phyloP scores from a whole-genome alignment of 2,329 filamentous ascomycete species.

The Teratosphaeria gauchensis region DNA sequence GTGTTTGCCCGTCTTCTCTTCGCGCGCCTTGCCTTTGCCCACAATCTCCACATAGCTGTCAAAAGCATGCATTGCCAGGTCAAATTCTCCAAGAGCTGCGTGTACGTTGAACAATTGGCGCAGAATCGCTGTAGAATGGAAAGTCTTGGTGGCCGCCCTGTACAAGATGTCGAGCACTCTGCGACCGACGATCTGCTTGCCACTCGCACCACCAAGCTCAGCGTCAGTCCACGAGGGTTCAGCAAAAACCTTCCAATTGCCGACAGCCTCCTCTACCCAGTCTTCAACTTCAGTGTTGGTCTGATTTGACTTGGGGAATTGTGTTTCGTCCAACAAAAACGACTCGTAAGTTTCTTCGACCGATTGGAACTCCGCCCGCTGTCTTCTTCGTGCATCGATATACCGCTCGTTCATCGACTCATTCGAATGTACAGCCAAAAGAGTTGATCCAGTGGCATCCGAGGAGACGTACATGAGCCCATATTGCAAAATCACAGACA shows the following conservation, averaged over 20 bases:
- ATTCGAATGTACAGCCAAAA: conserved; percentile 15
- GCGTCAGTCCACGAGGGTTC: conserved; percentile 70
- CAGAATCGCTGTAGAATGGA: conserved; percentile 84
- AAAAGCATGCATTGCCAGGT: conserved; percentile 80
- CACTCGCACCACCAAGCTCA: conserved; percentile 74
- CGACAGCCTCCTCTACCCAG: conserved; percentile 70
- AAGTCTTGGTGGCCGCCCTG: conserved; percentile 82
- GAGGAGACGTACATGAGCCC: conserved; percentile 45
- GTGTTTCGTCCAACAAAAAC: conserved; percentile 65
- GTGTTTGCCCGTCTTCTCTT: conserved; percentile 60
- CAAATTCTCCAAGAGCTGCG: conserved; percentile 78
- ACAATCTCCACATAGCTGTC: conserved; percentile 88
- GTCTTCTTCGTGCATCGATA: conserved; percentile 28
- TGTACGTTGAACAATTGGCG: conserved; percentile 83
- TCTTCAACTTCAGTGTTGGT: conserved; percentile 68
- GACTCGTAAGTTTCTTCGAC: conserved; percentile 73
- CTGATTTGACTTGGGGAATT: conserved; percentile 76
- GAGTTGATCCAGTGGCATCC: neutral
- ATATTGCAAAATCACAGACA: conserved; percentile 66
- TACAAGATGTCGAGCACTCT: conserved; percentile 79
- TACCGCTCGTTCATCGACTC: conserved; percentile 19
- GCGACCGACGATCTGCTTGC: conserved; percentile 63
- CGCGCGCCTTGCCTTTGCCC: conserved; percentile 71
- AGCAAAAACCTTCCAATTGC: conserved; percentile 76
- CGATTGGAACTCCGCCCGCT: conserved; percentile 67